Evolutionary conservation across 192 early-diverging fungal species (phyloP).

Genomic region (Rhizoclosmatium sp.): DNA sequence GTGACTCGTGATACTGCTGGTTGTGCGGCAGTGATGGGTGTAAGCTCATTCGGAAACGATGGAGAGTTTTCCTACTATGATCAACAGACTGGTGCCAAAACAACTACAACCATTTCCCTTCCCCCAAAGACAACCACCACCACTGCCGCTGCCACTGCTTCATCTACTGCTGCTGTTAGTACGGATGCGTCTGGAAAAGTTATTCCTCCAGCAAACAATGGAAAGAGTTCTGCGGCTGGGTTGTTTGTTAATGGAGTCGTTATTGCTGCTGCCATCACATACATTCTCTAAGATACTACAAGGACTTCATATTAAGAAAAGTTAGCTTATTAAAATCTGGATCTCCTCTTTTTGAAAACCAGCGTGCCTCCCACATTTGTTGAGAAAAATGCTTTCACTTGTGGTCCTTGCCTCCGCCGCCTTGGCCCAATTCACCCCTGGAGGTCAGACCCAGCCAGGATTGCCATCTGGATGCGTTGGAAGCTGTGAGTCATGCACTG

Average conservation of each 20-base stretch:
- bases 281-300: too few relatives aligned
- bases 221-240: background rate
- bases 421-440: background rate
- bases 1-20: conserved; percentile 38
- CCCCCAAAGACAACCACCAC: conserved; percentile 1
- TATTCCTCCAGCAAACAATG: background rate
- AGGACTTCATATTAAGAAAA: too few relatives aligned
- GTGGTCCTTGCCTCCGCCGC: background rate
- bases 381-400: background rate
- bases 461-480: conserved; percentile 28
- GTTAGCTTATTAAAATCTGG: too few relatives aligned
- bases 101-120: background rate
- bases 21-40: conserved; percentile 18
- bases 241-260: background rate
- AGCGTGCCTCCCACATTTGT: too few relatives aligned
- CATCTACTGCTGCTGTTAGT: background rate
- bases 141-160: conserved; percentile 6
- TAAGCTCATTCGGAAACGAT: background rate
- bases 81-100: background rate
- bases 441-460: conserved; percentile 7
- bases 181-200: background rate
- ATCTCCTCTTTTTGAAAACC: too few relatives aligned
- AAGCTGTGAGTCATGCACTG: background rate
- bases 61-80: conserved; percentile 1
- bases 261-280: background rate